Evolutionary conservation across 441 rosid genomes (phyloP), one percentile per base, ranked within the genome.

Genomic region (Bruguiera hainesii): DNA sequence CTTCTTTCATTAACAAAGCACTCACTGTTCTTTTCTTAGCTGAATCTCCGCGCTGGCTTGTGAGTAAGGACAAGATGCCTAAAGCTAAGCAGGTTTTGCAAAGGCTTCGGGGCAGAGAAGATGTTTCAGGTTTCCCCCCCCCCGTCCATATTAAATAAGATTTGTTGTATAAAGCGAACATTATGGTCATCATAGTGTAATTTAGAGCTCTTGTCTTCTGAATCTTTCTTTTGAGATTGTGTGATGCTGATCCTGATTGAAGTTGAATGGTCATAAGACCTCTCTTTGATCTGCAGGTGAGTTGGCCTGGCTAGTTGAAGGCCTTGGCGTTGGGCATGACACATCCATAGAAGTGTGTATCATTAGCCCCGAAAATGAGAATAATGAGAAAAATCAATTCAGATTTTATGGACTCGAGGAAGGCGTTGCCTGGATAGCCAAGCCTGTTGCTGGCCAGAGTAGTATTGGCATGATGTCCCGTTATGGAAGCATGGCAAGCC

Each of bases 1-100:
- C 93, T 0, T 88, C 98, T 33, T 67, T 86, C 9, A 0, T 64
- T 65, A 88, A 70, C 70, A 77, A 83, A 48, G 67, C 46, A 4
- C 71, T 89, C 65, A 79, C 90, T 11, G 29, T 84, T 3, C 75
- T 88, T 81, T 87, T 63, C 85, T 71, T 92, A 78, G 95, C 96
- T 20, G 95, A 89, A 68, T 89, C 98, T 58, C 96, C 96, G 0
- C 66, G 96, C 75, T 92, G 98, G 98, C 98, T 92, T 53, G 96
- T 88, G 37, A 85, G 95, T 70, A 89, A 92, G 79, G 96, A 96
- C 21, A 76, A 73, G 56, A 88, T 89, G 91, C 60, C 56, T 28
- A 89, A 92, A 73, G 98, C 98, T 26, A 87, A 80, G 65, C 56
- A 58, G 66, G 86, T 88, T 73, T 69, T 92, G 66, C 96, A 88